These are phyloP conservation scores for Bipolaris cookei DNA, from an alignment of 2,329 filamentous ascomycete genomes.

Conservation along the genomic window DNA sequence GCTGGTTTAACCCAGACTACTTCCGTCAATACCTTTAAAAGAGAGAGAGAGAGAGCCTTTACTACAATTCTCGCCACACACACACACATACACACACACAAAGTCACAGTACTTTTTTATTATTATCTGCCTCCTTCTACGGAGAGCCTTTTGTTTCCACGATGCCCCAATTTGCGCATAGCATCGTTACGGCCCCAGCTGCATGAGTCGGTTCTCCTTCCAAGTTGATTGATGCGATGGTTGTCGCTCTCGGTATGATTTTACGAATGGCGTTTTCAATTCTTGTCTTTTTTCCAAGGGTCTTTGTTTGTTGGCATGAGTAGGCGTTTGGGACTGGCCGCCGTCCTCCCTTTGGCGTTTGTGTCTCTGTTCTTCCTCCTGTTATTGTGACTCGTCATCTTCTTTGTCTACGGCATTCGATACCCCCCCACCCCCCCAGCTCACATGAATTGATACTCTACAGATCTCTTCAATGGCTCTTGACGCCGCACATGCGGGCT, in stretches of 20 bases:
- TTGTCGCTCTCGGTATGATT: slow-evolving; percentile 29
- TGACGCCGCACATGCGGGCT: slow-evolving; percentile 19
- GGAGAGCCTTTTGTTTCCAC: slow-evolving; percentile 2
- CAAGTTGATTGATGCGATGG: slow-evolving; percentile 23
- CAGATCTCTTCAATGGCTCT: slow-evolving; percentile 13
- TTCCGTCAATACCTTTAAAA: slow-evolving; percentile 56
- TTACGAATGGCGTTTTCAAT: slow-evolving; percentile 38
- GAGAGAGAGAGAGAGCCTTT: too few species aligned
- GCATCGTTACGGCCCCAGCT: slow-evolving; percentile 26
- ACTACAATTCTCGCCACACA: neutral
- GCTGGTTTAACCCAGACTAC: slow-evolving; percentile 72
- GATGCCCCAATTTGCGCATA: slow-evolving; percentile 35
- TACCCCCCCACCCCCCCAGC: slow-evolving; percentile 21
- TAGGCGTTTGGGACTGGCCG: slow-evolving; percentile 22
- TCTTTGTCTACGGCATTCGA: slow-evolving; percentile 17
- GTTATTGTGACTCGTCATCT: neutral
- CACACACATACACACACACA: neutral
- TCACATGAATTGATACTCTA: slow-evolving; percentile 18
- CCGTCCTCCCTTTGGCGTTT: slow-evolving; percentile 26
- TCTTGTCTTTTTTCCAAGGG: slow-evolving; percentile 8
- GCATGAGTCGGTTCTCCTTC: slow-evolving; percentile 23
- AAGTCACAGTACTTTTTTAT: neutral
- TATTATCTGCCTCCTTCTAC: neutral
- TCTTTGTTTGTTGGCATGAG: slow-evolving; percentile 29
- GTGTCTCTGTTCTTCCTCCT: neutral